Conservation (phyloP, 2,329 filamentous ascomycete species). For the Ophiostoma novo-ulmi region DNA sequence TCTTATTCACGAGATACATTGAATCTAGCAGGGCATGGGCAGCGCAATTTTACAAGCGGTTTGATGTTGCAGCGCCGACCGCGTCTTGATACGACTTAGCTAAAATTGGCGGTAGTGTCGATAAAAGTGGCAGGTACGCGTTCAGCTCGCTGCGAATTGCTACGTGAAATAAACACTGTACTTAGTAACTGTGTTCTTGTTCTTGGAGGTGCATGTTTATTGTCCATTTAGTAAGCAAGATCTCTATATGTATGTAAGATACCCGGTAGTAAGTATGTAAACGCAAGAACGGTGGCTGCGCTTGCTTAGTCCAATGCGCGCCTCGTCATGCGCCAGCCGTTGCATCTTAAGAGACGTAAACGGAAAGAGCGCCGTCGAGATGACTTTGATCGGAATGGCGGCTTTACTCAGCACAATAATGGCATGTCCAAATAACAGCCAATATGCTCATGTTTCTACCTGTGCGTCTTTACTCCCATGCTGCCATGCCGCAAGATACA, state of each 20-base stretch:
- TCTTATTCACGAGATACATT: background rate
- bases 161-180: background rate
- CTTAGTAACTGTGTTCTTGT: background rate
- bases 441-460: too few relatives aligned
- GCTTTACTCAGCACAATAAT: background rate
- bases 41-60: constrained; percentile 14
- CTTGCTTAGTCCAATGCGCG: background rate
- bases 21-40: background rate
- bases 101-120: background rate
- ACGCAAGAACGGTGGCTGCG: background rate
- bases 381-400: background rate
- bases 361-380: background rate
- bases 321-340: background rate
- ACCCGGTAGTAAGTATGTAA: too few relatives aligned
- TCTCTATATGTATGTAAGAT: too few relatives aligned
- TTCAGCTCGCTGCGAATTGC: background rate
- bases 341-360: background rate
- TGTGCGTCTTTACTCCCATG: background rate
- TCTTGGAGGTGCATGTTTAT: background rate
- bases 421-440: background rate
- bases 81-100: constrained; percentile 14
- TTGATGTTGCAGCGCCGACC: constrained; percentile 20
- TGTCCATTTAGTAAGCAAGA: background rate
- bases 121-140: constrained; percentile 8
- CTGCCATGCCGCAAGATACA: background rate